Evolutionary conservation across 768 basidiomycete species (phyloP), one percentile per base, ranked within the genome.

Genomic region (Goffeauzyma gilvescens): DNA sequence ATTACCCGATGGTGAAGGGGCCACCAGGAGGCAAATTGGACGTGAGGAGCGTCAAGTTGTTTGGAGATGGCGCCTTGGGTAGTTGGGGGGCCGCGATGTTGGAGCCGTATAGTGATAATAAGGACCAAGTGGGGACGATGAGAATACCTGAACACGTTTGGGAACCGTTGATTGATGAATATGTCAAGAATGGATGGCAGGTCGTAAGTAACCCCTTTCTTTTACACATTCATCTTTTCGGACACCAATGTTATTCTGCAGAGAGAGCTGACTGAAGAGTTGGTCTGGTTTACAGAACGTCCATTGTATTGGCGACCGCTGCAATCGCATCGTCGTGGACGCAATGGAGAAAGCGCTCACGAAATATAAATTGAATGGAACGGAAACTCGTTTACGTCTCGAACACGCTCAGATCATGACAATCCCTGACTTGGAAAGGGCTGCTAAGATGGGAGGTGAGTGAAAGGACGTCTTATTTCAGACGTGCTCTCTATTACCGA

Each of bases 351-450:
- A 68, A 5, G 67, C 80, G 2, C 52, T 83, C n/a, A 30, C 27
- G n/a, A 18, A 53, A 10, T 48, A 44, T 17, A n/a, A n/a, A n/a
- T n/a, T n/a, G n/a, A 32, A 30, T 25, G 46, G 51, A 9, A 32
- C 20, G 9, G 41, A 38, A 8, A 35, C 54, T 1, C 69, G 87
- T 9, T 79, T 84, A 1, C 70, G 90, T 31, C 76, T 93, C 7
- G 90, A 96, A 58, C 90, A 96, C 62, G 80, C 86, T 0, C 90
- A 96, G 60, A 85, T 93, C 35, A 68, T 96, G 66, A 72, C 73
- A 3, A 62, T 57, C 5, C 66, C 71, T 1, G 90, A 95, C 60
- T 53, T 96, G 13, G 58, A 71, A 42, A 70, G 84, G 7, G 69
- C 76, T 17, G 79, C 76, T 24, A 68, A 63, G 38, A 69, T 93